These are phyloP conservation scores for Blastobotrys apis DNA, from an alignment of 1,139 yeast genomes.

Conservation along the genomic window DNA sequence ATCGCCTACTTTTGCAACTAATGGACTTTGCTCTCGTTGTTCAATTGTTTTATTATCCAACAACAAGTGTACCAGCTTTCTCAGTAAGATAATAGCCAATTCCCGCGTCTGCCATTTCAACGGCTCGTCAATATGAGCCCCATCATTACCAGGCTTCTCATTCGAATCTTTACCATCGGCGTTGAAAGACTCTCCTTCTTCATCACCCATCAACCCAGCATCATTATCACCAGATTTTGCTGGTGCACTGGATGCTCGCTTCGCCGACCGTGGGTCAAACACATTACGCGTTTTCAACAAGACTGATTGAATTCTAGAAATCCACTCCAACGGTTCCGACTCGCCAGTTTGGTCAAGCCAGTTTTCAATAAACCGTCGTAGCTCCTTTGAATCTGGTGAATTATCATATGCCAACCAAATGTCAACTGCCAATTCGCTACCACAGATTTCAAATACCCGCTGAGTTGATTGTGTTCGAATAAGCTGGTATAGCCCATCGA, in stretches of 20 bases:
- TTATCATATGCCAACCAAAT: conserved; percentile 39
- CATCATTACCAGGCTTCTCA: conserved; percentile 28
- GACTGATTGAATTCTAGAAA: conserved; percentile 35
- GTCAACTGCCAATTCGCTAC: conserved; percentile 31
- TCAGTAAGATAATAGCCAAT: conserved; percentile 56
- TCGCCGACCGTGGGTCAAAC: conserved; percentile 30
- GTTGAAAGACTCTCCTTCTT: conserved; percentile 45
- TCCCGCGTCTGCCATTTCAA: conserved; percentile 66
- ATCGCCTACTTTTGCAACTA: conserved; percentile 59
- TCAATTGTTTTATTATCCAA: conserved; percentile 41
- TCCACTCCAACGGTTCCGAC: conserved; percentile 36
- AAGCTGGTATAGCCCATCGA: conserved; percentile 37
- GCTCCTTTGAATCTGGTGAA: conserved; percentile 29
- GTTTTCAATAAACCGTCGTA: conserved; percentile 31
- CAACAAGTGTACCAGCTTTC: conserved; percentile 46
- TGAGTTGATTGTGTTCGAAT: conserved; percentile 33
- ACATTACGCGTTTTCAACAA: conserved; percentile 31
- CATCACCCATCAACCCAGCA: conserved; percentile 35
- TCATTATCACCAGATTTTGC: conserved; percentile 9
- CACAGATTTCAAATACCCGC: conserved; percentile 32
- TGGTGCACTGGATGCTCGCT: conserved; percentile 25
- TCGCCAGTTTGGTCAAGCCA: conserved; percentile 38
- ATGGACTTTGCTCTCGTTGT: conserved; percentile 28
- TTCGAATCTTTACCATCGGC: conserved; percentile 30
- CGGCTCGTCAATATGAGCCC: conserved; percentile 44